These are phyloP conservation scores for Clarireedia paspali DNA, from an alignment of 2,329 filamentous ascomycete genomes.

Conservation along the genomic window DNA sequence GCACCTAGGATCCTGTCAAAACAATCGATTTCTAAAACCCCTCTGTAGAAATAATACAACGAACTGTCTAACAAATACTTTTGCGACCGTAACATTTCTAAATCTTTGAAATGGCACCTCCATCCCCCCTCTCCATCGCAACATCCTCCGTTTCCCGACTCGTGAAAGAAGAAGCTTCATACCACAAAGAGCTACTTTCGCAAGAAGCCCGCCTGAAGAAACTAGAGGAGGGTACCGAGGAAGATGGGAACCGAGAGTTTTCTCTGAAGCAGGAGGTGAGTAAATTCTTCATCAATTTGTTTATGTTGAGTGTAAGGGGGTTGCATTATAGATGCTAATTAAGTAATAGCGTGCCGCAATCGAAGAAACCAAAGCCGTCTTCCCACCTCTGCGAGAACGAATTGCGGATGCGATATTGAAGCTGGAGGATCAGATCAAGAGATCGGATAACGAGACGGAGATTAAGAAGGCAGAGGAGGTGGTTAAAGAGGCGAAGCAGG, in stretches of 20 bases:
- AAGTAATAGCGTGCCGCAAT: slow-evolving; percentile 42
- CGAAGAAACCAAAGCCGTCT: slow-evolving; percentile 81
- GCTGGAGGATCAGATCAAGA: slow-evolving; percentile 69
- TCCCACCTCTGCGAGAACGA: slow-evolving; percentile 62
- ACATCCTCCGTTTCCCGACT: slow-evolving; percentile 75
- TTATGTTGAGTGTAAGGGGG: neutral
- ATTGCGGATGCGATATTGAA: slow-evolving; percentile 65
- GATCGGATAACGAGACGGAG: slow-evolving; percentile 43
- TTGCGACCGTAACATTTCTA: no score
- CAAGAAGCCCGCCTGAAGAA: slow-evolving; percentile 66
- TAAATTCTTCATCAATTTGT: slow-evolving; percentile 1
- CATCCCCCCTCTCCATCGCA: slow-evolving; percentile 68
- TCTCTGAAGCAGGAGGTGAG: slow-evolving; percentile 80
- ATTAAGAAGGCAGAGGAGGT: slow-evolving; percentile 41
- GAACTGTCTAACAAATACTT: no score
- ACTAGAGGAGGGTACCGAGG: slow-evolving; percentile 40
- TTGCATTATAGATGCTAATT: slow-evolving; percentile 2
- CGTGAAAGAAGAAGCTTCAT: slow-evolving; percentile 84
- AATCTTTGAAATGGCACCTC: slow-evolving; percentile 57
- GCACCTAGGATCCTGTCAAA: no score
- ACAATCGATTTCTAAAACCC: no score
- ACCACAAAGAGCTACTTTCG: slow-evolving; percentile 74
- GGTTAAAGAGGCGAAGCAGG: slow-evolving; percentile 40
- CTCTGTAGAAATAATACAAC: no score
- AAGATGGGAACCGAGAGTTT: slow-evolving; percentile 70